Evolutionary conservation across 148 eudicot species (phyloP), one percentile per base, ranked within the genome.

Genomic region (Simmondsia chinensis): DNA sequence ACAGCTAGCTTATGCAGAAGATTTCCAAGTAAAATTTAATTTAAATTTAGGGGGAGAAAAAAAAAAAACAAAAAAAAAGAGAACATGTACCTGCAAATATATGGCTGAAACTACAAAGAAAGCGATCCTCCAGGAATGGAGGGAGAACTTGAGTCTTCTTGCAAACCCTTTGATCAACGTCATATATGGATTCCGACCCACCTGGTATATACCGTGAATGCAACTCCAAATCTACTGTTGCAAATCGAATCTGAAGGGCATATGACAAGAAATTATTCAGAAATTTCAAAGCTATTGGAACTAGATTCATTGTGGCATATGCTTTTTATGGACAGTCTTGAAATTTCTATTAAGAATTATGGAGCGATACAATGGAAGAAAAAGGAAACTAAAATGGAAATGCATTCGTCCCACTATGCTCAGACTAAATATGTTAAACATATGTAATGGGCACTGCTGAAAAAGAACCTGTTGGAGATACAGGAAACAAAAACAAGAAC

Each of bases 31-130:
- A 17, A 11, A 18, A n/a, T n/a, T n/a, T n/a, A n/a, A n/a, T n/a
- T n/a, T n/a, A n/a, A n/a, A n/a, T n/a, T 31, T 50, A 35, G 2
- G 28, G 55, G 18, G 30, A 21, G 20, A 0, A 10, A 16, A 39
- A 23, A n/a, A n/a, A n/a, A n/a, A n/a, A n/a, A n/a, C n/a, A n/a
- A n/a, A n/a, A n/a, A n/a, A n/a, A n/a, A n/a, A 33, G 30, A 43
- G 32, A 33, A 28, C n/a, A n/a, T 31, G 33, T 49, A 82, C 94
- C 97, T 68, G 96, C 99, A 72, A 91, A 91, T 47, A 91, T 91
- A 67, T 91, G 99, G 74, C 81, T 80, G 64, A 91, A 91, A 55
- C 99, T 33, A 41, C 94, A 82, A 23, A 91, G 89, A 57, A 82
- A 86, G 48, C 81, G 74, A 49, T 91, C 96, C 61, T 85, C 99